Base-by-base conservation (phyloP, 352 stramenopile genomes). In the Phytophthora macrochlamydospora region DNA sequence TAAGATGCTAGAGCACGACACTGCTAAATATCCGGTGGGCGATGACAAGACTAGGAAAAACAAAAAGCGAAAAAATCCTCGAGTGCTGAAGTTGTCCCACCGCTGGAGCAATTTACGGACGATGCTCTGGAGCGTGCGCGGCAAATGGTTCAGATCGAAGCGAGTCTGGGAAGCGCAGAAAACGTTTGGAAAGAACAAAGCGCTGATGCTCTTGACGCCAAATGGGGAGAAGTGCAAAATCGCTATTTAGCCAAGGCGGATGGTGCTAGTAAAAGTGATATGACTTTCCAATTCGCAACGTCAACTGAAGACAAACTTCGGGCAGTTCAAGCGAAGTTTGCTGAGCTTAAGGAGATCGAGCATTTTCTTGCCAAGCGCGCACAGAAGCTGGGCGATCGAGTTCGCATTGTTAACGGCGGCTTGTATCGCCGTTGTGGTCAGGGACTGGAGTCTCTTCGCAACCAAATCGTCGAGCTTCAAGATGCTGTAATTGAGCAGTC, bases 91-190 rank as follows among this genome's bases (percentile, higher is more conserved):
- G 61, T 58, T 24, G 61, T 72, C 3, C 69, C 78, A 2, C 49
- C 38, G 4, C 62, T 92, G 1, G 31, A 78, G 6, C 45, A 75
- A 35, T 90, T 94, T 46, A 73, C 79, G 1, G 86, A 95, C 45
- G 79, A 67, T n/a, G 78, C 87, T 11, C 70, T 95, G 40, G 76
- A 86, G 49, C 69, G 76, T 4, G 88, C 86, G 7, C 75, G 76
- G 30, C 91, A 92, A 67, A 87, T 93, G 76, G 73, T 95, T 29
- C 65, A 85, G n/a, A 83, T 95, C 49, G 88, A 95, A 62, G 83
- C 83, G 35, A 92, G 79, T 69, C 52, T 94, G 33, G 55, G 70
- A 51, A 60, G 67, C 2, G 38, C 51, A 8, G 51, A 65, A 28
- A 73, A 85, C 46, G 37, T 76, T 9, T 94, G 86, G 86, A 70